These are phyloP conservation scores for Blastocladiella emersonii DNA, from an alignment of 371 early-diverging fungal species.

Conservation along the genomic window DNA sequence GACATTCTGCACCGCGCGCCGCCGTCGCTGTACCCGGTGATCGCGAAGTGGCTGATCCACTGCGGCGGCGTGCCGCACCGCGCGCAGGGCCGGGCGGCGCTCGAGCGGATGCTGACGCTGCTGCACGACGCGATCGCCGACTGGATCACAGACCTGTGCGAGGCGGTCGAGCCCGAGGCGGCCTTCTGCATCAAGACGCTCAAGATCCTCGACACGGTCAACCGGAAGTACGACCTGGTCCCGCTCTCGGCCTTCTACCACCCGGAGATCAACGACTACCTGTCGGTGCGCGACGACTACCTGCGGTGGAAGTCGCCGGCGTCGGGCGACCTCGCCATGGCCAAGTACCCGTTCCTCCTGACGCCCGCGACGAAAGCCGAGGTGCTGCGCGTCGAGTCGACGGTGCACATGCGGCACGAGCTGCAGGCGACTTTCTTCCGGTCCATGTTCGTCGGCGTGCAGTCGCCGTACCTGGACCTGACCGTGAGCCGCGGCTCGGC, in stretches of 20 bases:
- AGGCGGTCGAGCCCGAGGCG: neutral
- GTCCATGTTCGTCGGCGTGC: constrained; percentile 68
- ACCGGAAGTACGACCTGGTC: neutral
- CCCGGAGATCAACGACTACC: neutral
- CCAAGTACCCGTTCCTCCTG: constrained; percentile 79
- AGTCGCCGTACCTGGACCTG: constrained; percentile 63
- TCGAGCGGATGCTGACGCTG: neutral
- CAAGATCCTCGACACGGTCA: neutral
- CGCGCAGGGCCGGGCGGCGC: neutral
- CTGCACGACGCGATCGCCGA: neutral
- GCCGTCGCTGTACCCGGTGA: too few relatives aligned
- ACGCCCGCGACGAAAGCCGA: constrained; percentile 72
- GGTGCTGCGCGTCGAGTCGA: constrained; percentile 74
- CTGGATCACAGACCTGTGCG: too few relatives aligned
- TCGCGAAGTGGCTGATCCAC: too few relatives aligned
- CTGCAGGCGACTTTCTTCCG: constrained; percentile 67
- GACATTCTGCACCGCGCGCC: too few relatives aligned
- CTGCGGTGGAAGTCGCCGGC: neutral
- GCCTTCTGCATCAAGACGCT: neutral
- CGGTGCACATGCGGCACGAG: constrained; percentile 62
- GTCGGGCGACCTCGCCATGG: constrained; percentile 49
- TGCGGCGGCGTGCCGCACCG: neutral
- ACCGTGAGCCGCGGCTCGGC: constrained; percentile 67
- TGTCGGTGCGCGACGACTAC: neutral
- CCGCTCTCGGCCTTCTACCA: neutral